These are phyloP conservation scores for Malbranchea cinnamomea DNA, from an alignment of 2,329 filamentous ascomycete genomes.

Conservation along the genomic window DNA sequence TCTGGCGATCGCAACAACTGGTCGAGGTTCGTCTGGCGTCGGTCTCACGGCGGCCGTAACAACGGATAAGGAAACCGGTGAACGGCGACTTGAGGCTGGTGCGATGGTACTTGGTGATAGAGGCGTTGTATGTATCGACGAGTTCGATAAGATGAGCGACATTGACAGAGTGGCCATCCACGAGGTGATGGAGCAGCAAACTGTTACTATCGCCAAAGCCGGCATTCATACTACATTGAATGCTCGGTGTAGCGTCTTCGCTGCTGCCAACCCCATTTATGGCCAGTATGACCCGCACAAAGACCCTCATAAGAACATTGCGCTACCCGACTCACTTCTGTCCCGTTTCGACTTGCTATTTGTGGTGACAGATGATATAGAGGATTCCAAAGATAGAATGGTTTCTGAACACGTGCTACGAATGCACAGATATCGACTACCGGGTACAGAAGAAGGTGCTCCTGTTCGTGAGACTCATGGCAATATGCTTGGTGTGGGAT, in stretches of 20 bases:
- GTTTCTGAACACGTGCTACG: slow-evolving; percentile 93
- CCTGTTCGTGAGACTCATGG: slow-evolving; percentile 77
- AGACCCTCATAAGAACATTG: slow-evolving; percentile 96
- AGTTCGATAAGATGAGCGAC: slow-evolving; percentile 99
- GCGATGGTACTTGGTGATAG: slow-evolving; percentile 97
- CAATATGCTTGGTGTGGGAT: slow-evolving; percentile 75
- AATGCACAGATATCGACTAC: slow-evolving; percentile 90
- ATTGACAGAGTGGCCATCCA: slow-evolving; percentile 96
- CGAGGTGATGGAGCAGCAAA: slow-evolving; percentile 99
- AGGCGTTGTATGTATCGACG: slow-evolving; percentile 95
- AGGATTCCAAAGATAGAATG: slow-evolving; percentile 77
- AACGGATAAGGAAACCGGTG: slow-evolving; percentile 91
- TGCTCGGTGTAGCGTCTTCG: slow-evolving; percentile 88
- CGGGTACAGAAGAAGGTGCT: slow-evolving; percentile 84
- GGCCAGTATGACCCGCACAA: slow-evolving; percentile 98
- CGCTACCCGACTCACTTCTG: slow-evolving; percentile 83
- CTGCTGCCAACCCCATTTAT: slow-evolving; percentile 93
- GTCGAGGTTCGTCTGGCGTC: slow-evolving; percentile 89
- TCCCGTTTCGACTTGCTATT: slow-evolving; percentile 98
- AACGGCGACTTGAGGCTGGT: slow-evolving; percentile 85
- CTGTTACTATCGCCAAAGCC: slow-evolving; percentile 95
- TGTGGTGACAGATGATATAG: slow-evolving; percentile 94
- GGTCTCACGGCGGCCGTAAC: slow-evolving; percentile 96
- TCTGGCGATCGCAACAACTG: slow-evolving; percentile 90
- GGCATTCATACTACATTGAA: slow-evolving; percentile 97